phyloP scores from a whole-genome alignment of 495 filamentous ascomycete species.

The Parathielavia hyrcaniae region DNA sequence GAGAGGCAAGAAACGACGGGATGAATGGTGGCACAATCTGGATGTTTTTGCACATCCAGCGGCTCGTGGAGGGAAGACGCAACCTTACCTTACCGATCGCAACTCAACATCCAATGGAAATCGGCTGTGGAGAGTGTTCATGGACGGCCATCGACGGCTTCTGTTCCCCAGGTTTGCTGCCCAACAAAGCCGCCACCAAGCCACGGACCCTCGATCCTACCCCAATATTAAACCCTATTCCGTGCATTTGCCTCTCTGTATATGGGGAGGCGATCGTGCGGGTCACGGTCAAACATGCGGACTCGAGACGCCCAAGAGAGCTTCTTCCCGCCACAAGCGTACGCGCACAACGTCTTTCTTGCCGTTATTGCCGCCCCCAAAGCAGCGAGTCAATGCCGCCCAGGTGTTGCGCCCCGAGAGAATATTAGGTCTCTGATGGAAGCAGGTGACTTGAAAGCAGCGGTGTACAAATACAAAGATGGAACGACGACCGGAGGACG shows the following conservation, averaged over 20 bases:
- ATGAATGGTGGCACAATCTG: not conserved
- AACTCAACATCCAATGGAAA: too few species aligned
- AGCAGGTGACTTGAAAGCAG: conserved; percentile 17
- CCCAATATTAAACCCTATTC: not conserved
- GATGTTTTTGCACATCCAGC: conserved; percentile 7
- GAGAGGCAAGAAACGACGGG: too few species aligned
- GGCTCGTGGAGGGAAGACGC: conserved; percentile 6
- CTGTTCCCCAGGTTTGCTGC: conserved; percentile 7
- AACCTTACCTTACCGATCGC: conserved; percentile 1
- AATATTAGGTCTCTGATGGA: not conserved
- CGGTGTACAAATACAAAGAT: conserved; percentile 15
- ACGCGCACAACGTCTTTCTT: not conserved
- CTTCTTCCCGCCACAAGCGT: conserved; percentile 10
- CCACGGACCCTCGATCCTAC: conserved; percentile 7
- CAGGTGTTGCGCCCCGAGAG: conserved; percentile 5
- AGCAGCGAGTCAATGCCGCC: not conserved
- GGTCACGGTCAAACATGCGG: not conserved
- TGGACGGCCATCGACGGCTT: not conserved
- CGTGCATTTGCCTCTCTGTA: conserved; percentile 5
- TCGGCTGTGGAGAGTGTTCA: not conserved
- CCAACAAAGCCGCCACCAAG: conserved; percentile 8
- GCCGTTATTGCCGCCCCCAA: not conserved
- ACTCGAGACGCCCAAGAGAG: not conserved
- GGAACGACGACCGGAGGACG: not conserved
- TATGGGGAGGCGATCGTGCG: conserved; percentile 4